These are phyloP conservation scores for Acidomyces sp. DNA, from an alignment of 495 filamentous ascomycete genomes.

Conservation along the genomic window DNA sequence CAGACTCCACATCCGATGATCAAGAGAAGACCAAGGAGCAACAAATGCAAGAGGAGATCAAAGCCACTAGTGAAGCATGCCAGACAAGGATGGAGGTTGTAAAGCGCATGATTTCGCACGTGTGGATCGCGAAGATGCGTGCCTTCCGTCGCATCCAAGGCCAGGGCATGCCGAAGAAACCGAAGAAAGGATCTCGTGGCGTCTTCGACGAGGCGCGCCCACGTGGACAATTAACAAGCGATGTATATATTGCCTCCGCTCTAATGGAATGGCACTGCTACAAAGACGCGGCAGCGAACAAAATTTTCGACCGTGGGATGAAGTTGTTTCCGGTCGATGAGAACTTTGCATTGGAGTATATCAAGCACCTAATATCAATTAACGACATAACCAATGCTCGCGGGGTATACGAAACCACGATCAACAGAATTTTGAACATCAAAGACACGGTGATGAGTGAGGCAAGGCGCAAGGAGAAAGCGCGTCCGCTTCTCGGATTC, in stretches of 20 bases:
- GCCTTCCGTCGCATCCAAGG: slow-evolving; percentile 89
- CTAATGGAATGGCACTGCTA: slow-evolving; percentile 92
- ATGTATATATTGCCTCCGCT: slow-evolving; percentile 85
- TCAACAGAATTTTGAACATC: slow-evolving; percentile 39
- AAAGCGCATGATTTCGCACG: slow-evolving; percentile 68
- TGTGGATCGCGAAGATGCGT: slow-evolving; percentile 89
- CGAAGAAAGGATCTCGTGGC: slow-evolving; percentile 55
- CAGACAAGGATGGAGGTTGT: slow-evolving; percentile 57
- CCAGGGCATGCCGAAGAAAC: slow-evolving; percentile 55
- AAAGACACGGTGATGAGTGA: slow-evolving; percentile 44
- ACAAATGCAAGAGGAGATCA: slow-evolving; percentile 40
- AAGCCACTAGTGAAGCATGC: slow-evolving; percentile 56
- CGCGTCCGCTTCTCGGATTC: slow-evolving; percentile 72
- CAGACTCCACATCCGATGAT: slow-evolving; percentile 40
- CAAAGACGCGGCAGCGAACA: slow-evolving; percentile 76
- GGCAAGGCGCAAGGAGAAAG: slow-evolving; percentile 54
- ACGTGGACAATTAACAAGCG: slow-evolving; percentile 73
- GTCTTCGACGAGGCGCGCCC: slow-evolving; percentile 78
- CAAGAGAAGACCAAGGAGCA: slow-evolving; percentile 29
- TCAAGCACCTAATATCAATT: slow-evolving; percentile 81
- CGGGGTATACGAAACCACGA: slow-evolving; percentile 85
- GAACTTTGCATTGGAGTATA: slow-evolving; percentile 77
- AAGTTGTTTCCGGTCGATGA: slow-evolving; percentile 89
- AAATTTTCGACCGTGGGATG: slow-evolving; percentile 88
- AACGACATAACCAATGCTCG: slow-evolving; percentile 91